Evolutionary conservation across 257 asterid species (phyloP), one percentile per base, ranked within the genome.

Genomic region (Catharanthus roseus): DNA sequence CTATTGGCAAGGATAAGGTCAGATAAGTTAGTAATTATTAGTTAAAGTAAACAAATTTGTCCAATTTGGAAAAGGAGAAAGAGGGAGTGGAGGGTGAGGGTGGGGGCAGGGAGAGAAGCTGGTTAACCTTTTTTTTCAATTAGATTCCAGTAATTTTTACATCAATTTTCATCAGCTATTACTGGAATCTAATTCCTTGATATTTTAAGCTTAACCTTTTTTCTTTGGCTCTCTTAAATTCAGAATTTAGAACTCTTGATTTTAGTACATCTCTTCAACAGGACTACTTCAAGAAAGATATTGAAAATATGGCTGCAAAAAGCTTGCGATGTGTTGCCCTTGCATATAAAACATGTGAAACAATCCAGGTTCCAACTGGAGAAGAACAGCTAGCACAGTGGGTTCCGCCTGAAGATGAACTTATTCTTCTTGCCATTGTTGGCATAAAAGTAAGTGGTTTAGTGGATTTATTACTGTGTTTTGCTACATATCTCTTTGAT

Each of bases 271-370:
- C 24, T 61, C 18, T 34, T 62, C 18, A 34, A 51, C 91, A 93
- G 98, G 95, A 76, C 58, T 85, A 82, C 77, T 80, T 90, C 54
- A 81, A 77, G 79, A 87, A 83, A 65, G 92, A 95, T 63, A 89
- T 93, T 68, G 90, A 85, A 81, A 72, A 64, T 70, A 89, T 93
- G 98, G 98, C 98, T 41, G 85, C 88, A 69, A 93, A 68, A 82
- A 90, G 96, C 82, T 85, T 93, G 90, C 84, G 98, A 81, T 93
- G 98, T 38, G 97, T 93, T 73, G 97, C 97, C 71, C 67, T 93
- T 72, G 97, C 97, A 68, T 93, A 93, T 77, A 83, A 74, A 80
- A 79, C 84, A 73, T 85, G 87, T 55, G 89, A 80, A 74, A 72
- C 80, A 28, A 83, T 82, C 47, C 74, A 80, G 72, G 86, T 93